Conservation (phyloP, 441 rosid species). For the Populus hybrid region DNA sequence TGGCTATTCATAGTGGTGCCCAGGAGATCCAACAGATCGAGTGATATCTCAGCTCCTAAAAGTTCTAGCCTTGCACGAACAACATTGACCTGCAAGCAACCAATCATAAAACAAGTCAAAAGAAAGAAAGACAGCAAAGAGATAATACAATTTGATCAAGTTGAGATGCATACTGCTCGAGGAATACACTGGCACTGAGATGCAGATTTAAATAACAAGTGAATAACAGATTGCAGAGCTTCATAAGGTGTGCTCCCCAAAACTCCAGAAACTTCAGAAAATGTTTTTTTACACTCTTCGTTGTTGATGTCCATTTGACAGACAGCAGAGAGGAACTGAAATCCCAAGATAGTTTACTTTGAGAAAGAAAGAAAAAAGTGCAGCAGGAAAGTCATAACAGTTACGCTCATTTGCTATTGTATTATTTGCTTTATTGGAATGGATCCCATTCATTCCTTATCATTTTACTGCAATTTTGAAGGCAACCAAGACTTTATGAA, state of each 20-base stretch:
- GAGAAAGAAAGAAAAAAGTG: not conserved
- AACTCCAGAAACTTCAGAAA: conserved; percentile 53
- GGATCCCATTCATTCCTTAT: too few species aligned
- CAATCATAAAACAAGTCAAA: conserved; percentile 18
- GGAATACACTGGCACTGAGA: conserved; percentile 72
- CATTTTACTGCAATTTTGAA: too few species aligned
- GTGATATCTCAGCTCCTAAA: conserved; percentile 63
- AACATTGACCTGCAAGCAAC: conserved; percentile 46
- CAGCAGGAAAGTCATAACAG: not conserved
- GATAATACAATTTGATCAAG: not conserved
- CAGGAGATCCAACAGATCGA: conserved; percentile 59
- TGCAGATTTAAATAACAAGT: conserved; percentile 68
- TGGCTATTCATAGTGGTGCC: conserved; percentile 62
- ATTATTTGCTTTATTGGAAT: too few species aligned
- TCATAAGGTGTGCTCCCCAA: conserved; percentile 60
- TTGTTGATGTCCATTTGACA: conserved; percentile 60
- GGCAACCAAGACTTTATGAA: too few species aligned
- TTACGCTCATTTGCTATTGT: too few species aligned
- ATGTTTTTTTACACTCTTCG: conserved; percentile 59
- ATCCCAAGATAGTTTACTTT: conserved; percentile 12
- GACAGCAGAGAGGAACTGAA: conserved; percentile 66
- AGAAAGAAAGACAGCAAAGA: not conserved
- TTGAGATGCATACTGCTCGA: conserved; percentile 56
- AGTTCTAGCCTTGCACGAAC: conserved; percentile 61
- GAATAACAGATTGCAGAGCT: conserved; percentile 53